Base-by-base conservation (phyloP, 2,329 filamentous ascomycete species). In the Colletotrichum neosansevieriae region DNA sequence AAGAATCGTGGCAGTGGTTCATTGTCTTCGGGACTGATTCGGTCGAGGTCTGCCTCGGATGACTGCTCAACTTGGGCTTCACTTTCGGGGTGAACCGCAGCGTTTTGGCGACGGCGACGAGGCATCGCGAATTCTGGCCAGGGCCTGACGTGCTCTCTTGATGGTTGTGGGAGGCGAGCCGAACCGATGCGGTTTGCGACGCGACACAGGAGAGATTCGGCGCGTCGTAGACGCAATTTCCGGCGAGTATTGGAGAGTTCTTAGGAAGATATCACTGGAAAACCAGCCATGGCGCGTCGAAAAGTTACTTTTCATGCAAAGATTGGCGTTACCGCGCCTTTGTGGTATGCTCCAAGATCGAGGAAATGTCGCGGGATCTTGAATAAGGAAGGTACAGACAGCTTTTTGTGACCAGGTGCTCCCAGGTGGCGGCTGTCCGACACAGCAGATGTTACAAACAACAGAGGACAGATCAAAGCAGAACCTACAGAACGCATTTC, bases 1-100 rank as follows among this genome's bases (percentile, higher is more conserved):
- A 86, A 87, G 75, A 89, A 85, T 2, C 82, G 81, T 24, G 80
- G 78, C 21, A 73, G 68, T 1, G 73, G 70, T 24, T 77, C 74
- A 42, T 74, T 66, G 9, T 73, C 73, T 11, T 58, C 63, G 4
- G 56, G 44, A 4, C 61, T 56, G n/a, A 32, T 36, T 6, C 62
- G 58, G 1, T 66, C 56, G 21, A 38, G 50, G 3, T 45, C 69
- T 21, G 40, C 34, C 13, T 70, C 61, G 40, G 60, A 42, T 4
- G 36, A 15, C 36, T 38, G 36, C 6, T 38, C 11, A 38, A 15
- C 36, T 13, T 32, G 44, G 21, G 47, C 50, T 5, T 45, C 69
- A 29, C 34, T 34, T 19, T 70, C 61, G 40, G 60, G 36, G 17
- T 56, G 40, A 24, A 10, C 24, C 9, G 47, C 63, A 12, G 15